Conservation (phyloP, 2,329 filamentous ascomycete genomes). For the Exophiala aquamarina region DNA sequence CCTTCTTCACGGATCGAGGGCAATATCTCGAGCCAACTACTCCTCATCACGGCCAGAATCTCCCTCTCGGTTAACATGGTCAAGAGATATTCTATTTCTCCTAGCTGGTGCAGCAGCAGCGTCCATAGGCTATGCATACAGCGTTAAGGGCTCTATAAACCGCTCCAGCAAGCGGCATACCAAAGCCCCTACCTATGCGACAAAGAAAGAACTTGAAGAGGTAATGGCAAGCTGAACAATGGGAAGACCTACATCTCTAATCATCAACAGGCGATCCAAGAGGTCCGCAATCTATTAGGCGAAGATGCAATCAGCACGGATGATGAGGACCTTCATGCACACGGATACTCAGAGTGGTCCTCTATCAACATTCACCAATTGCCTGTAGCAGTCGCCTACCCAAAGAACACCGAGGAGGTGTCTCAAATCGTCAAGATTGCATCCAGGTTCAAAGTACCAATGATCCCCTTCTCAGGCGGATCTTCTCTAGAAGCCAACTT, state of each 20-base stretch:
- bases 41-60: constrained; percentile 29
- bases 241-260: too few relatives aligned
- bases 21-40: neutral
- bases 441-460: constrained; percentile 74
- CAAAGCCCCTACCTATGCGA: constrained; percentile 39
- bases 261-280: constrained; percentile 43
- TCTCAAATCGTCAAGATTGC: constrained; percentile 68
- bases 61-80: constrained; percentile 37
- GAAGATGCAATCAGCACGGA: constrained; percentile 64
- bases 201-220: constrained; percentile 40
- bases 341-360: constrained; percentile 71
- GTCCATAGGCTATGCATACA: constrained; percentile 53
- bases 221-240: constrained; percentile 34
- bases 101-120: constrained; percentile 49
- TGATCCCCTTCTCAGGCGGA: constrained; percentile 84
- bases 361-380: constrained; percentile 64
- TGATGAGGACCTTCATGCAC: constrained; percentile 61
- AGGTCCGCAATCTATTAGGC: constrained; percentile 50
- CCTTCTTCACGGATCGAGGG: neutral
- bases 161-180: constrained; percentile 29
- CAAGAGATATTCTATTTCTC: constrained; percentile 47
- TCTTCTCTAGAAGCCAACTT: constrained; percentile 89
- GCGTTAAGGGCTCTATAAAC: constrained; percentile 42
- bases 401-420: constrained; percentile 64
- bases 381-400: constrained; percentile 66